A percentile compares a stretch with the other conserved stretches of the same genome.
These are phyloP conservation scores for Globisporangium middletonii DNA, from an alignment of 352 stramenopile species.

Conservation along the genomic window DNA sequence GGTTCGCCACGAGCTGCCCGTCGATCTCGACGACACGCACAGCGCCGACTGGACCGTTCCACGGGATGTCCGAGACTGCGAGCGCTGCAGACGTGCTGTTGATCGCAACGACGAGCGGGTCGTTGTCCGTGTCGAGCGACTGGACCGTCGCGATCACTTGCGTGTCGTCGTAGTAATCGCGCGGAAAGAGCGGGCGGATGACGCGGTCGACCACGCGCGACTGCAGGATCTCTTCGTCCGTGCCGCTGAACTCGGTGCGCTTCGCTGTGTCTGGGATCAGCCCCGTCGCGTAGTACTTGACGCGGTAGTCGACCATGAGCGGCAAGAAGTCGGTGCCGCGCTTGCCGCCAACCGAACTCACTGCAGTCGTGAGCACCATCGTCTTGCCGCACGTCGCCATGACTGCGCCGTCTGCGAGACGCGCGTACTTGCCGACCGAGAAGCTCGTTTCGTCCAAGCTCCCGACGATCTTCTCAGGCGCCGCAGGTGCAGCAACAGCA, in stretches of 20 bases:
- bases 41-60: conserved; percentile 85
- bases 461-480: conserved; percentile 25
- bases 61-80: conserved; percentile 83
- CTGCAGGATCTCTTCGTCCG: conserved; percentile 95
- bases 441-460: conserved; percentile 51
- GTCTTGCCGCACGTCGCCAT: conserved; percentile 78
- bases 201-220: conserved; percentile 95
- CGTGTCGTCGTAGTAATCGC: conserved; percentile 94
- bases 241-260: conserved; percentile 86
- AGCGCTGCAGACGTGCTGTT: conserved; percentile 88
- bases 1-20: conserved; percentile 91
- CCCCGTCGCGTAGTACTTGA: conserved; percentile 84
- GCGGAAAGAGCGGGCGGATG: conserved; percentile 92
- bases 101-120: conserved; percentile 84
- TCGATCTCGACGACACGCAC: conserved; percentile 83
- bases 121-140: conserved; percentile 78
- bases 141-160: conserved; percentile 92
- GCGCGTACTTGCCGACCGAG: conserved; percentile 73
- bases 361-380: conserved; percentile 82
- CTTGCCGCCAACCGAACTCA: conserved; percentile 53
- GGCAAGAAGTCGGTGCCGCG: conserved; percentile 75
- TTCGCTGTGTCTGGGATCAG: conserved; percentile 86
- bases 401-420: conserved; percentile 80
- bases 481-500: conserved; percentile 7
- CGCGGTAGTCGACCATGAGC: conserved; percentile 92